Percentiles rank a stretch among this genome's conserved stretches.
These are phyloP conservation scores for Agrocybe pediades DNA, from an alignment of 768 basidiomycete genomes.

Conservation along the genomic window DNA sequence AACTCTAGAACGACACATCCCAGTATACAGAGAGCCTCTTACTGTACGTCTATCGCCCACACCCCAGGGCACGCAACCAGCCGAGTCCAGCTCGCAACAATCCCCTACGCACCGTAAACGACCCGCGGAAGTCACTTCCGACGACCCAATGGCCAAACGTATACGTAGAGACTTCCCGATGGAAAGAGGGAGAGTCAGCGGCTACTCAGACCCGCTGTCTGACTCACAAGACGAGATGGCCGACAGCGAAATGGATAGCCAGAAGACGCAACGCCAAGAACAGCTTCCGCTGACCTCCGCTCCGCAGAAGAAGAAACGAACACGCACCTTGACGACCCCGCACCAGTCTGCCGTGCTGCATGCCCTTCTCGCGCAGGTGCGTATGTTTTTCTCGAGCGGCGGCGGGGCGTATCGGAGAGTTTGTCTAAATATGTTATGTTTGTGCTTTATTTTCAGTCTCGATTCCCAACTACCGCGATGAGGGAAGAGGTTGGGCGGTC, in stretches of 20 bases:
- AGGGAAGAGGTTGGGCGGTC: conserved; percentile 85
- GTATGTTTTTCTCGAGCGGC: conserved; percentile 17
- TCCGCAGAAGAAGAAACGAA: conserved; percentile 80
- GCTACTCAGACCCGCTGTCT: conserved; percentile 42
- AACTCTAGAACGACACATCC: conserved; percentile 37
- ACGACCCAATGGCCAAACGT: conserved; percentile 47
- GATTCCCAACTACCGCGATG: conserved; percentile 86
- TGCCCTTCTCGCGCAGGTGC: conserved; percentile 82
- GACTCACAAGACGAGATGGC: conserved; percentile 60
- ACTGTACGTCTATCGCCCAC: conserved; percentile 30
- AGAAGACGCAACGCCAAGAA: conserved; percentile 42
- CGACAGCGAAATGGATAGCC: conserved; percentile 58
- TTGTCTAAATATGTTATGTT: not conserved
- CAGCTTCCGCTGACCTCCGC: conserved; percentile 32
- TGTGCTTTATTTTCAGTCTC: too few species aligned
- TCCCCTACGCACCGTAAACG: conserved; percentile 25
- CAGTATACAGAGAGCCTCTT: conserved; percentile 26
- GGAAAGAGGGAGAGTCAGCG: conserved; percentile 19
- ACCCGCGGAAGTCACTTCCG: conserved; percentile 28
- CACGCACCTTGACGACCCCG: conserved; percentile 82
- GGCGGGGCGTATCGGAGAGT: too few species aligned
- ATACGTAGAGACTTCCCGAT: conserved; percentile 37
- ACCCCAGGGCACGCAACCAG: conserved; percentile 17
- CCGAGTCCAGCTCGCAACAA: conserved; percentile 22
- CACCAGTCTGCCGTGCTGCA: conserved; percentile 89